Evolutionary conservation across 805 yeast genomes (phyloP), one percentile per base, ranked within the genome.

Genomic region (Cyberlindnera lachancei): DNA sequence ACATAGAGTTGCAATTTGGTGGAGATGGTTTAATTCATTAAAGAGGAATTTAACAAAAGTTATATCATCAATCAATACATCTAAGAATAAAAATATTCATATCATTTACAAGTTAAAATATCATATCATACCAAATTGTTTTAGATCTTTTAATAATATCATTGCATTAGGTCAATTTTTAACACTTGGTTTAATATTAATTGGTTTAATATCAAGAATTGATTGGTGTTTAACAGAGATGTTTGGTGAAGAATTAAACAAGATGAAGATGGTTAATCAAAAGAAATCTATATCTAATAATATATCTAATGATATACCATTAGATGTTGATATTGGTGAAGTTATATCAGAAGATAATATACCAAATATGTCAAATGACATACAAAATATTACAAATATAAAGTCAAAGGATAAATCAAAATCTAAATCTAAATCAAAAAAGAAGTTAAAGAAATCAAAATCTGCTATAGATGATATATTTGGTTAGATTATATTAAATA

Each of bases 91-190:
- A 16, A 34, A 45, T 12, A 14, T 33, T 4, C 48, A 53, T n/a
- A 7, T 16, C 6, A 26, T 29, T 6, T 15, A 29, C 28, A 23
- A 50, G 20, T 34, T 44, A 18, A 34, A 30, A 13, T 3, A 39
- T 20, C 42, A 37, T 25, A 45, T 63, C 4, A 45, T 75, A 1
- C 68, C 67, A 6, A 57, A 58, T 19, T 71, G 79, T 18, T 79
- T 71, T 52, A 67, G 70, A 36, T 68, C 71, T 10, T 80, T 83
- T 46, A 77, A 79, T 52, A 70, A 77, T 1, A 67, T 86, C 1
- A 63, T 86, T 7, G 76, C 80, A 1, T 64, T 77, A 37, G 94
- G 88, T 0, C 94, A 87, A 48, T 86, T 81, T 47, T 65, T 84
- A 6, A 69, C 78, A 2, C 52, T 86, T 10, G 95, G 94, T 3